Conservation (phyloP, 441 rosid genomes). For the Pelargonium australe region DNA sequence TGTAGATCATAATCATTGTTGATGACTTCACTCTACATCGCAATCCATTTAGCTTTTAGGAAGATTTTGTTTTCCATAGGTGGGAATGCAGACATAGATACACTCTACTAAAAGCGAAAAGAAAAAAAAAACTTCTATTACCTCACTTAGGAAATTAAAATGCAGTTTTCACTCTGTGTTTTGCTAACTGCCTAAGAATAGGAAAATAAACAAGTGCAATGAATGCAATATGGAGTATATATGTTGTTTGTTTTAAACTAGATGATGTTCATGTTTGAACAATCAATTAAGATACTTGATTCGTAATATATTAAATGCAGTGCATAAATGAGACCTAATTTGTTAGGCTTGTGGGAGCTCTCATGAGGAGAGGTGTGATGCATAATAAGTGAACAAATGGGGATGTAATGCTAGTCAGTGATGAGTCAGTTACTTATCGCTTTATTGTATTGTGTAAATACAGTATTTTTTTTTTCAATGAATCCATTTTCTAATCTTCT, state of each 20-base stretch:
- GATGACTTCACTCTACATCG: too few relatives aligned
- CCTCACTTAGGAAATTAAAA: not conserved
- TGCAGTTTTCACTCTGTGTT: not conserved
- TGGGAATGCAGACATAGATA: too few relatives aligned
- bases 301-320: not conserved
- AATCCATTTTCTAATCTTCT: not conserved
- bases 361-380: too few relatives aligned
- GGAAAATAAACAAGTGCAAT: not conserved
- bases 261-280: not conserved
- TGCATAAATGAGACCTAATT: not conserved
- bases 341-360: too few relatives aligned
- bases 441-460: too few relatives aligned
- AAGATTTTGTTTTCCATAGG: too few relatives aligned
- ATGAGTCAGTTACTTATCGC: too few relatives aligned
- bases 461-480: not conserved
- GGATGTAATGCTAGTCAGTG: too few relatives aligned
- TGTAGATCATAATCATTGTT: too few relatives aligned
- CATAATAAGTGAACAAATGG: too few relatives aligned
- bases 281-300: not conserved
- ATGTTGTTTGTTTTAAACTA: conserved; percentile 1
- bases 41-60: too few relatives aligned
- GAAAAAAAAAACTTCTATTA: not conserved
- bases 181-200: not conserved
- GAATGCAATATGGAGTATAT: not conserved
- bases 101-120: not conserved